A percentile compares a stretch with the other conserved stretches of the same genome.
Evolutionary conservation across 2,329 filamentous ascomycete genomes (phyloP).

Genomic region (Fusarium avenaceum): DNA sequence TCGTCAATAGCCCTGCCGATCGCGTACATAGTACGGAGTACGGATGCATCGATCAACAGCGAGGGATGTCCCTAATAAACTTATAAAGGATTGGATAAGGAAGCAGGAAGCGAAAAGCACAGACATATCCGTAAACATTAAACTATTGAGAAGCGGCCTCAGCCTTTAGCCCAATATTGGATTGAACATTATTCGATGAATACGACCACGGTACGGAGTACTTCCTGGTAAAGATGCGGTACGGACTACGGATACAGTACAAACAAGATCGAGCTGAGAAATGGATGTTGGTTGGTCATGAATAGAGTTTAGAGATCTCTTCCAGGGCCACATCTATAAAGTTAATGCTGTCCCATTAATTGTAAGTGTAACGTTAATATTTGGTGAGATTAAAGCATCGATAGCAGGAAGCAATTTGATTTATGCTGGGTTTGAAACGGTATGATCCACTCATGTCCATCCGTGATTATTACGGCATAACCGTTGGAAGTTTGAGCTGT

Average conservation of each 20-base stretch:
- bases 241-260: no score
- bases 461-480: slow-evolving; percentile 3
- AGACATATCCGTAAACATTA: slow-evolving; percentile 9
- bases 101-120: slow-evolving; percentile 11
- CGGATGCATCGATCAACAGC: slow-evolving; percentile 23
- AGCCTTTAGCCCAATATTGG: neutral
- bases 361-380: neutral
- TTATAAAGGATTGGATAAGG: neutral
- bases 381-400: neutral
- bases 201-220: slow-evolving; percentile 2
- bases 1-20: slow-evolving; percentile 28
- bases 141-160: slow-evolving; percentile 2
- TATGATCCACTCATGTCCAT: slow-evolving; percentile 15
- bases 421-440: slow-evolving; percentile 20
- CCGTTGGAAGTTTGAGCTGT: slow-evolving; percentile 14
- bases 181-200: neutral
- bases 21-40: slow-evolving; percentile 27
- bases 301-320: slow-evolving; percentile 16
- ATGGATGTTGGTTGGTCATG: neutral
- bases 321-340: slow-evolving; percentile 5
- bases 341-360: slow-evolving; percentile 3
- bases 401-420: no score
- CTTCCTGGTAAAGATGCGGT: neutral
- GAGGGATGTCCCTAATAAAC: neutral
- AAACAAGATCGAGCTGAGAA: slow-evolving; percentile 14